Evolutionary conservation across 2,329 filamentous ascomycete species (phyloP).

Genomic region (Microcyclosporella mali): DNA sequence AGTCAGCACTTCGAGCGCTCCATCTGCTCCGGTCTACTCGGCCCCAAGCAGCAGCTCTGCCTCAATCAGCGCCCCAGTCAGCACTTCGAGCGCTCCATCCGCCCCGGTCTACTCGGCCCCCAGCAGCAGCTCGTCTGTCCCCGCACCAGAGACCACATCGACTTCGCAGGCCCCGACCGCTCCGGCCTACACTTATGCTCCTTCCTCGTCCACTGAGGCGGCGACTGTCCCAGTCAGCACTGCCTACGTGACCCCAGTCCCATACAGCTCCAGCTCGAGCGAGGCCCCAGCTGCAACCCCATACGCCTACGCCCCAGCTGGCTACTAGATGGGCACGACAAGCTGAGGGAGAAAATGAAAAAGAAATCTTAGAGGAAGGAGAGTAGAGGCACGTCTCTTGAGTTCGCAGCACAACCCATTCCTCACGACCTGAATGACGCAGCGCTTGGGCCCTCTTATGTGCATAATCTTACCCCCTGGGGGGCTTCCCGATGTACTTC

Average conservation of each 20-base stretch:
- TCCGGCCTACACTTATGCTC: conserved; percentile 12
- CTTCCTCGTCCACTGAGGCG: conserved; percentile 2
- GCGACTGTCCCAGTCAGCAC: neutral
- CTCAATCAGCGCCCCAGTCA: conserved; percentile 1
- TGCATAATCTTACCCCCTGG: too few species aligned
- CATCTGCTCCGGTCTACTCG: too few species aligned
- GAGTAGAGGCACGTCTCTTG: too few species aligned
- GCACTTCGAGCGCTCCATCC: conserved; percentile 3
- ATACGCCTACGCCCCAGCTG: too few species aligned
- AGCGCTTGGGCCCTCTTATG: too few species aligned
- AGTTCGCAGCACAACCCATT: too few species aligned
- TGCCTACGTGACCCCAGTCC: neutral
- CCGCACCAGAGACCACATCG: conserved; percentile 2
- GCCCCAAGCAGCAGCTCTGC: too few species aligned
- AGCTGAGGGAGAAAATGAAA: too few species aligned
- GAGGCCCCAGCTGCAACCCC: neutral
- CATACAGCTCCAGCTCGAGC: neutral
- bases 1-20: neutral
- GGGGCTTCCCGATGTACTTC: too few species aligned
- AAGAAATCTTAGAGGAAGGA: too few species aligned
- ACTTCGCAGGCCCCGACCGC: conserved; percentile 1
- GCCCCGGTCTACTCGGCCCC: conserved; percentile 2
- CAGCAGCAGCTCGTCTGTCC: conserved; percentile 6
- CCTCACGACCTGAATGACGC: too few species aligned
- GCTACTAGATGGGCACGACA: too few species aligned